Conservation (phyloP, 2,329 filamentous ascomycete genomes). For the Diplodia seriata region DNA sequence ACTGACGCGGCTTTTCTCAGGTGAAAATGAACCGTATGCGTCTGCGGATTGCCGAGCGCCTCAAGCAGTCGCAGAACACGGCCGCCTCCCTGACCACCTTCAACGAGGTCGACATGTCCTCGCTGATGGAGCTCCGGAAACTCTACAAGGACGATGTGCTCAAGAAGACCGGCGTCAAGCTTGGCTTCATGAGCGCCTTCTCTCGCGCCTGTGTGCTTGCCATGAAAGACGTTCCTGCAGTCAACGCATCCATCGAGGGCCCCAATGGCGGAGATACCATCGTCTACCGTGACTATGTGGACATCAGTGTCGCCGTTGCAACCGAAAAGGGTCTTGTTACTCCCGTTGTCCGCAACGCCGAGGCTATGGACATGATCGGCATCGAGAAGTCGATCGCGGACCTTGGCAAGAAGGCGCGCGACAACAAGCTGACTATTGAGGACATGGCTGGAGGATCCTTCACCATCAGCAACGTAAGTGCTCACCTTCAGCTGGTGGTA, state of each 20-base stretch:
- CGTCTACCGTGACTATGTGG: constrained; percentile 97
- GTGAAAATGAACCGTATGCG: constrained; percentile 99
- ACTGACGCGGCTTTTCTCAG: constrained; percentile 53
- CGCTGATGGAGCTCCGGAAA: constrained; percentile 95
- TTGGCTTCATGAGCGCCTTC: constrained; percentile 99
- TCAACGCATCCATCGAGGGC: constrained; percentile 97
- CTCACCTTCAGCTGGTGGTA: neutral
- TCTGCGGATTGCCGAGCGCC: constrained; percentile 91
- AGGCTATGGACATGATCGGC: constrained; percentile 82
- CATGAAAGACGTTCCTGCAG: constrained; percentile 91
- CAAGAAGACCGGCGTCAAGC: constrained; percentile 95
- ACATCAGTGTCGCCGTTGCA: constrained; percentile 95
- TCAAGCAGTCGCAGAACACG: constrained; percentile 99
- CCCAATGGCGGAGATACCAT: constrained; percentile 95
- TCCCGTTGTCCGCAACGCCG: constrained; percentile 92
- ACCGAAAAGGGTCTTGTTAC: constrained; percentile 98
- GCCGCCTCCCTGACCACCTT: constrained; percentile 97
- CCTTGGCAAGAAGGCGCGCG: constrained; percentile 95
- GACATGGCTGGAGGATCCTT: constrained; percentile 99
- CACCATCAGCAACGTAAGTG: constrained; percentile 84
- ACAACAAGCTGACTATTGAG: constrained; percentile 96
- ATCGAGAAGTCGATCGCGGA: constrained; percentile 94
- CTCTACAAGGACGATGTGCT: constrained; percentile 95
- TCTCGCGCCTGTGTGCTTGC: constrained; percentile 87
- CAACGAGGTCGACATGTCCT: constrained; percentile 99